A percentile compares a stretch with the other conserved stretches of the same genome.
Evolutionary conservation across 2,329 filamentous ascomycete genomes (phyloP).

Genomic region (Colletotrichum liriopes): DNA sequence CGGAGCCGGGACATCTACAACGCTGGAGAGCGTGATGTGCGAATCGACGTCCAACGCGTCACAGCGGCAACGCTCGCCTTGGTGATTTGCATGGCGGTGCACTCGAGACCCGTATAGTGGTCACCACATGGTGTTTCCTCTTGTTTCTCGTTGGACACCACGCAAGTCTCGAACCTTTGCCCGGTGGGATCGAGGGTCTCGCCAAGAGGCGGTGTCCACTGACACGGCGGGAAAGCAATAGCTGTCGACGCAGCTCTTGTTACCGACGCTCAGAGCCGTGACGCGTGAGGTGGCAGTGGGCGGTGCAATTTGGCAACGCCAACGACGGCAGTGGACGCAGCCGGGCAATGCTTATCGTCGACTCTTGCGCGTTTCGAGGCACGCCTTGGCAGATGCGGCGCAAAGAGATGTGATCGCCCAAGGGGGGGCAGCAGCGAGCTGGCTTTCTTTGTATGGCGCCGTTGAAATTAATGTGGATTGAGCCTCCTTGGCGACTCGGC

Average conservation of each 20-base stretch:
- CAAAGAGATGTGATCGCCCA: conserved; percentile 9
- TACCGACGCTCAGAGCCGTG: conserved; percentile 6
- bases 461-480: conserved; percentile 2
- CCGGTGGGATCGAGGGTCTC: conserved; percentile 20
- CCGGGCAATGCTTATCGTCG: conserved; percentile 32
- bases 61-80: conserved; percentile 7
- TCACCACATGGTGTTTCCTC: not conserved
- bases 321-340: conserved; percentile 26
- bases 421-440: not conserved
- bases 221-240: conserved; percentile 5
- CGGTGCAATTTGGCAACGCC: conserved; percentile 11
- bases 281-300: conserved; percentile 9
- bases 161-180: not conserved
- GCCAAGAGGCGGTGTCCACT: conserved; percentile 32
- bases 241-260: not conserved
- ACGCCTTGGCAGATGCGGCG: conserved; percentile 36
- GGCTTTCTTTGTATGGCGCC: not conserved
- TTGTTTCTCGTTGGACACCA: conserved; percentile 4
- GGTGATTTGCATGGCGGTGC: conserved; percentile 1
- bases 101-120: not conserved
- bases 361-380: conserved; percentile 35
- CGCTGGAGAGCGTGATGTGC: not conserved
- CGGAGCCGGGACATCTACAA: too few relatives aligned
- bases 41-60: conserved; percentile 10
- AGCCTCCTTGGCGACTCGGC: conserved; percentile 28